Percentiles rank a stretch among this genome's conserved stretches.
Evolutionary conservation across 1,284 basidiomycete species (phyloP).

Genomic region (Earliella scabrosa): DNA sequence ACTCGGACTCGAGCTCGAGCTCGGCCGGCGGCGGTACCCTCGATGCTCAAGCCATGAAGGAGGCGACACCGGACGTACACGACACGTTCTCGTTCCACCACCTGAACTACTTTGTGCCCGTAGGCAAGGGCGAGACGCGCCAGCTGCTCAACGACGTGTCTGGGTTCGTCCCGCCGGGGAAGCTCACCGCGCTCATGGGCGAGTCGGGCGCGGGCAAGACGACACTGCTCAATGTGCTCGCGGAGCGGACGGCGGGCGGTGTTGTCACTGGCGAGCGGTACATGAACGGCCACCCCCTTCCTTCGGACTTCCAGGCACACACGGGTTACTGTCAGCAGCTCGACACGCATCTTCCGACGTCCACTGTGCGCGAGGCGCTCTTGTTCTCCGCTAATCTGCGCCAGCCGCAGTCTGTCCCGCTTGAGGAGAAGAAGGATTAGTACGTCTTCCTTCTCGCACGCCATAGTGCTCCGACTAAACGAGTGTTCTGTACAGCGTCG

Average conservation of each 20-base stretch:
- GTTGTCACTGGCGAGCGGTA: conserved; percentile 81
- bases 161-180: conserved; percentile 84
- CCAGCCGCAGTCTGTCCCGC: conserved; percentile 71
- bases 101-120: conserved; percentile 64
- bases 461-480: neutral
- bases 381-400: conserved; percentile 83
- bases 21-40: conserved; percentile 1
- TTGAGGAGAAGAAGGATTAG: conserved; percentile 81
- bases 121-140: conserved; percentile 56
- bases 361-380: conserved; percentile 86
- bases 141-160: conserved; percentile 79
- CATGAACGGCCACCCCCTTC: conserved; percentile 77
- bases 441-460: conserved; percentile 34
- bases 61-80: conserved; percentile 32
- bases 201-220: conserved; percentile 86
- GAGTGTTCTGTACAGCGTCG: conserved; percentile 51
- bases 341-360: conserved; percentile 75
- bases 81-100: conserved; percentile 70
- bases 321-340: conserved; percentile 85
- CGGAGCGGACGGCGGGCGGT: conserved; percentile 79
- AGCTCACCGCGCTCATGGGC: conserved; percentile 79
- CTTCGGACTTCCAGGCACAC: conserved; percentile 75
- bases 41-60: conserved; percentile 23
- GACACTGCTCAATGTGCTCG: conserved; percentile 83
- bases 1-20: neutral